Evolutionary conservation across 129 eudicot genomes (phyloP).

Genomic region (Silybum marianum): DNA sequence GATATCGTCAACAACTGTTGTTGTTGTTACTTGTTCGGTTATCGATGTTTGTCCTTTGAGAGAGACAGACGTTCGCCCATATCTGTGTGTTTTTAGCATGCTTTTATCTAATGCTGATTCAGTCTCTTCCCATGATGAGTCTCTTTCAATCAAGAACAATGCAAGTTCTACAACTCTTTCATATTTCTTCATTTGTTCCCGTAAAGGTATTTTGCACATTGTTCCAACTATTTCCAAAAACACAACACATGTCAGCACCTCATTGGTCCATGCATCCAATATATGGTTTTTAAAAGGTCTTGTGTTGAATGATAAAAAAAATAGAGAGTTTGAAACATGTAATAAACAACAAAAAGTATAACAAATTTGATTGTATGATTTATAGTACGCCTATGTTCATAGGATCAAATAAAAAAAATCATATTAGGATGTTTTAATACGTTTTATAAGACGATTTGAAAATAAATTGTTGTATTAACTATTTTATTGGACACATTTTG

Average conservation of each 20-base stretch:
- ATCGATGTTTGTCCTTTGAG: not conserved
- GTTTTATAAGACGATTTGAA: too few relatives aligned
- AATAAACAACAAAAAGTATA: not conserved
- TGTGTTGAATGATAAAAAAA: not conserved
- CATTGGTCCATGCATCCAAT: not conserved
- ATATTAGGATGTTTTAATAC: too few relatives aligned
- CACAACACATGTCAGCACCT: not conserved
- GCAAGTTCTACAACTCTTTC: constrained; percentile 25
- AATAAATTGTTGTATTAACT: too few relatives aligned
- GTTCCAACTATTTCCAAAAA: not conserved
- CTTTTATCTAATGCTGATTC: constrained; percentile 17
- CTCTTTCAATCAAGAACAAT: constrained; percentile 28
- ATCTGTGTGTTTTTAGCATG: constrained; percentile 17
- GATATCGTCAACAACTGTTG: not conserved
- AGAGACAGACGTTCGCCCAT: not conserved
- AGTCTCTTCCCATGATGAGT: constrained; percentile 26
- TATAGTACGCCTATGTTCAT: too few relatives aligned
- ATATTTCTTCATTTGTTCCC: constrained; percentile 9
- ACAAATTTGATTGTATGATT: too few relatives aligned
- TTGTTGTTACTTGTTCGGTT: not conserved
- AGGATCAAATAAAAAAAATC: too few relatives aligned
- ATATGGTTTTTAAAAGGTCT: not conserved
- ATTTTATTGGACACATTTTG: too few relatives aligned
- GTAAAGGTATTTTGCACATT: constrained; percentile 27
- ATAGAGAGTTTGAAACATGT: not conserved